Conservation (phyloP, 768 basidiomycete species). For the Fistulinella prunicolor region DNA sequence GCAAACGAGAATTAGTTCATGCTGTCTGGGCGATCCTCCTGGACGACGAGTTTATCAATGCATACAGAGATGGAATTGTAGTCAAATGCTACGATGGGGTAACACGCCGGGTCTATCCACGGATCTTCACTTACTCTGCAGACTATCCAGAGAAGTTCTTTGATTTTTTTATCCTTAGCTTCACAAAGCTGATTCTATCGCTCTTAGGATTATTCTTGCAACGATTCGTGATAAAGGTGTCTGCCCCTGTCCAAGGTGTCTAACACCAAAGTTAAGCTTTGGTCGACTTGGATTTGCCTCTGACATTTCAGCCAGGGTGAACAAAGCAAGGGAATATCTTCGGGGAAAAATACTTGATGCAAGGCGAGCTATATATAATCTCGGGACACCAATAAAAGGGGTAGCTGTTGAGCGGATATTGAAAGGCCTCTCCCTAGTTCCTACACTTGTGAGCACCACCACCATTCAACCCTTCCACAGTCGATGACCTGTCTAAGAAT, state of each 20-base stretch:
- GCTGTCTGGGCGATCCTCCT: slow-evolving; percentile 2
- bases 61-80: not conserved
- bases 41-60: not conserved
- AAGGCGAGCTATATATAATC: slow-evolving; percentile 4
- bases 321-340: too few relatives aligned
- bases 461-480: too few relatives aligned
- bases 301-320: too few relatives aligned
- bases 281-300: slow-evolving; percentile 8
- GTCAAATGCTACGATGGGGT: slow-evolving; percentile 2
- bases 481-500: too few relatives aligned
- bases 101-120: not conserved
- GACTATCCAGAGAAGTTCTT: slow-evolving; percentile 10
- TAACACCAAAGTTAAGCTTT: slow-evolving; percentile 14
- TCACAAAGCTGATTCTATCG: not conserved
- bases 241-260: slow-evolving; percentile 31
- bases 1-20: slow-evolving; percentile 6
- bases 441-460: slow-evolving; percentile 13
- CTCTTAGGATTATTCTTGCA: slow-evolving; percentile 22
- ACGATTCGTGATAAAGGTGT: slow-evolving; percentile 23
- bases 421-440: slow-evolving; percentile 7
- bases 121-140: slow-evolving; percentile 3
- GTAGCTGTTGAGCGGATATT: not conserved
- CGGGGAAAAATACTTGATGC: not conserved
- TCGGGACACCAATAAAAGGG: slow-evolving; percentile 5
- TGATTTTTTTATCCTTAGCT: too few relatives aligned